Evolutionary conservation across 2,329 filamentous ascomycete species (phyloP), one percentile per base, ranked within the genome.

Genomic region (Reticulascus tulasneorum): DNA sequence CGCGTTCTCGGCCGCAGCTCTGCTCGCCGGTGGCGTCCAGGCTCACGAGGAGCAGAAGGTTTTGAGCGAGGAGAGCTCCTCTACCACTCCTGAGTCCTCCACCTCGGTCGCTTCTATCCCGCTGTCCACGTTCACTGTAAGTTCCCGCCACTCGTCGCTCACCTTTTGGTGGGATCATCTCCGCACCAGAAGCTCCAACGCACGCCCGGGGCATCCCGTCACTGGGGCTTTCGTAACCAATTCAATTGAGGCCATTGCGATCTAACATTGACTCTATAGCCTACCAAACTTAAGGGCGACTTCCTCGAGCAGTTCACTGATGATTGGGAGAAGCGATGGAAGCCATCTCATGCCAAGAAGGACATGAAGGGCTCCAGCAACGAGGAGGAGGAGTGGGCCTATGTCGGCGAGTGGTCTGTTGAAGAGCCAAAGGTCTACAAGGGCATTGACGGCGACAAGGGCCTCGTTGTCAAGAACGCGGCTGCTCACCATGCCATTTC

Each of bases 401-500:
- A 95, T 63, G 81, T 97, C 47, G 93, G 93, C 66, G 86, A 89
- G 66, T 98, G 93, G 93, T 70, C 88, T 33, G 93, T 96, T 44
- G 93, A 98, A 73, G 93, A 97, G 77, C 93, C 93, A 35, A 70
- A 71, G 45, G 80, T 93, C 56, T 84, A 86, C 66, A 94, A 93
- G 74, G 93, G 89, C 54, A 93, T 96, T 53, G 83, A 89, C 55
- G 89, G 87, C 47, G 91, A 97, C 70, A 94, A 94, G 74, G 93
- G 91, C 66, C 81, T 98, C 53, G 91, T 98, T 47, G 80, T 97
- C 67, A 98, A 98, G 84, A 94, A 97, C 73, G 78, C 86, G 49
- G 93, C 93, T 50, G 93, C 93, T 54, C 93, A 98, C 72, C 93
- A 98, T 69, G 93, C 93, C 73, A 98, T 98, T 66, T 98, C 93